Evolutionary conservation across 139 green algal species (phyloP), one percentile per base, ranked within the genome.

Genomic region (Asterochloris erici): DNA sequence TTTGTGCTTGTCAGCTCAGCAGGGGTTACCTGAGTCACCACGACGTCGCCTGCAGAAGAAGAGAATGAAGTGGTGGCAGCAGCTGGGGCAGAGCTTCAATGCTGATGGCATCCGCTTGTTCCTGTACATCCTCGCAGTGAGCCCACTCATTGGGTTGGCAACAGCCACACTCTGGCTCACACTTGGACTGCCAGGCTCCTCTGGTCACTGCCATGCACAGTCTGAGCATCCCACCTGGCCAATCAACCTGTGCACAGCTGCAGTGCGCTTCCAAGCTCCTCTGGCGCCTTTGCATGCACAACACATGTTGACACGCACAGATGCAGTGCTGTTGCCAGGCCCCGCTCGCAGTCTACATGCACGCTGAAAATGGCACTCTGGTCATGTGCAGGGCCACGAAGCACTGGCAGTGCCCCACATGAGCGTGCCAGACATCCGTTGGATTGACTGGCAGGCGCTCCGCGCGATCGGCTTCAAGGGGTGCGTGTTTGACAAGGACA

Each of bases 401-500:
- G 69, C 79, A 29, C 64, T 96, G 27, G 89, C 89, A 10, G 28
- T 98, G 38, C 93, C 95, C 0, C 95, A 98, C 85, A 12, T 97
- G 2, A 85, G 84, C 0, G 88, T 96, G 38, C 77, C 85, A 12
- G 87, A 93, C 80, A 92, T 98, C 23, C 28, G 83, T 0, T 86
- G 82, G 81, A 78, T 98, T 15, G 77, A 96, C 78, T 98, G 95
- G 95, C 61, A 28, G 0, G 90, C 84, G 10, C 84, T 98, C 15
- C 75, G 76, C 9, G 84, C 82, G 0, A 93, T 93, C 12, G 95
- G 95, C n/a, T 96, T 97, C 86, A 85, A 91, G 68, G 94, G 88
- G 14, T 89, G 89, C 54, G 87, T 98, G 0, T 96, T 98, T 85
- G 96, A 99, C 87, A 99, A 99, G 87, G 96, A 99, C 91, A 98